Conservation (phyloP, 2,329 filamentous ascomycete genomes). For the Aspergillus pseudoglaucus region DNA sequence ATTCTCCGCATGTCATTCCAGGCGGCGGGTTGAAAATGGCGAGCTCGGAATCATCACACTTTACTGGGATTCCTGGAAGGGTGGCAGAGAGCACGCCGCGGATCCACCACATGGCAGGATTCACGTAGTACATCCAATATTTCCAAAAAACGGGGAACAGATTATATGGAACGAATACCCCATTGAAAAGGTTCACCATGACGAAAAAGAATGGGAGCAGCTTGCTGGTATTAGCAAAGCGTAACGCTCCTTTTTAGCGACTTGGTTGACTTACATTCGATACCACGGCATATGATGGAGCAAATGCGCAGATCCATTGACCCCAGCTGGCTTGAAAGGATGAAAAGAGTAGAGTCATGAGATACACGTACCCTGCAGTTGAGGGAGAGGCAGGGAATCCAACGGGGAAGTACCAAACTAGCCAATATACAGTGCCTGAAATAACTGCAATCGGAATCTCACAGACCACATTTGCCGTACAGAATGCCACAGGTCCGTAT, state of each 20-base stretch:
- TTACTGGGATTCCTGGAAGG: slow-evolving; percentile 47
- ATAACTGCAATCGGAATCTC: slow-evolving; percentile 67
- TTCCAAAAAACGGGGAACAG: slow-evolving; percentile 63
- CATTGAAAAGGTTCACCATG: slow-evolving; percentile 70
- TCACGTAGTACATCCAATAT: slow-evolving; percentile 65
- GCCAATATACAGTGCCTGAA: slow-evolving; percentile 60
- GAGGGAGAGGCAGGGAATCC: slow-evolving; percentile 61
- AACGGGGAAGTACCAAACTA: slow-evolving; percentile 69
- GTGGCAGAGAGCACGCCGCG: slow-evolving; percentile 62
- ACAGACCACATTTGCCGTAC: slow-evolving; percentile 63
- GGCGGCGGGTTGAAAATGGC: slow-evolving; percentile 61
- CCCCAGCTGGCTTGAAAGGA: slow-evolving; percentile 70
- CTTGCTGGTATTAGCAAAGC: too few relatives aligned
- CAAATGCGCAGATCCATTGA: slow-evolving; percentile 79
- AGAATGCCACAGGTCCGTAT: slow-evolving; percentile 72
- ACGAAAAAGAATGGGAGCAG: slow-evolving; percentile 76
- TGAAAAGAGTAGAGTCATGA: slow-evolving; percentile 74
- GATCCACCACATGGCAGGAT: slow-evolving; percentile 66
- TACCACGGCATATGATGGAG: slow-evolving; percentile 71
- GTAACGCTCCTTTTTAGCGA: too few relatives aligned
- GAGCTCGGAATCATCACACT: slow-evolving; percentile 51
- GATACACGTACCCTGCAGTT: slow-evolving; percentile 66
- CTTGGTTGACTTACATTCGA: too few relatives aligned
- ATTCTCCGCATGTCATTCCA: slow-evolving; percentile 57
- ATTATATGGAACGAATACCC: slow-evolving; percentile 63